Percentiles rank a stretch among this genome's conserved stretches.
These are phyloP conservation scores for Telfairia occidentalis DNA, from an alignment of 331 rosid genomes.

Conservation along the genomic window DNA sequence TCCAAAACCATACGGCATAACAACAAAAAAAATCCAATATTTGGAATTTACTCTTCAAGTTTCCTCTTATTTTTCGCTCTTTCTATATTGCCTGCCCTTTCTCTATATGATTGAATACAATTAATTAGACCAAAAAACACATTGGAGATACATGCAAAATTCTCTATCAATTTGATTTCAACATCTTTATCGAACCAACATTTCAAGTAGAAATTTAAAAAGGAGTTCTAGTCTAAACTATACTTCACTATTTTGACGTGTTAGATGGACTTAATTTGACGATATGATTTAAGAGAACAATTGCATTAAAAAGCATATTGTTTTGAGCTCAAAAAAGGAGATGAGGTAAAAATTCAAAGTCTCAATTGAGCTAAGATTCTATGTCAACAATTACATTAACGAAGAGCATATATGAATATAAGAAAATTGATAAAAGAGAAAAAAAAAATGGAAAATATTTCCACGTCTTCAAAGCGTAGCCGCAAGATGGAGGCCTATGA, in stretches of 20 bases:
- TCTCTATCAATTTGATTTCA: no score
- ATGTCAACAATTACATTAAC: no score
- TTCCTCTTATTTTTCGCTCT: neutral
- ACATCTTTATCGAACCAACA: no score
- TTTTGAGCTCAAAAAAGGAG: neutral
- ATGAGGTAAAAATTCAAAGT: neutral
- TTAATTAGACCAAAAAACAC: neutral
- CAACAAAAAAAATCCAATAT: neutral
- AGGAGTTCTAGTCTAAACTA: no score
- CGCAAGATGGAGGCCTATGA: slow-evolving; percentile 12
- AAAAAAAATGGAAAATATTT: no score
- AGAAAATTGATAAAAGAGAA: neutral
- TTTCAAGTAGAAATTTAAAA: neutral
- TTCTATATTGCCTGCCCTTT: neutral
- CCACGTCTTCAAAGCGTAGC: slow-evolving; percentile 24
- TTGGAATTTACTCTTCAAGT: neutral
- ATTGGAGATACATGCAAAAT: no score
- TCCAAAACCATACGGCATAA: neutral
- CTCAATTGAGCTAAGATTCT: no score
- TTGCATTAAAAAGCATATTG: neutral
- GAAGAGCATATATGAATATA: neutral
- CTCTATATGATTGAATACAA: neutral
- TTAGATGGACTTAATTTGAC: no score
- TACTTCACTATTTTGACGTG: no score
- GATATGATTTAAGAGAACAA: no score